Conservation (phyloP, 2,329 filamentous ascomycete genomes). For the Colletotrichum neosansevieriae region DNA sequence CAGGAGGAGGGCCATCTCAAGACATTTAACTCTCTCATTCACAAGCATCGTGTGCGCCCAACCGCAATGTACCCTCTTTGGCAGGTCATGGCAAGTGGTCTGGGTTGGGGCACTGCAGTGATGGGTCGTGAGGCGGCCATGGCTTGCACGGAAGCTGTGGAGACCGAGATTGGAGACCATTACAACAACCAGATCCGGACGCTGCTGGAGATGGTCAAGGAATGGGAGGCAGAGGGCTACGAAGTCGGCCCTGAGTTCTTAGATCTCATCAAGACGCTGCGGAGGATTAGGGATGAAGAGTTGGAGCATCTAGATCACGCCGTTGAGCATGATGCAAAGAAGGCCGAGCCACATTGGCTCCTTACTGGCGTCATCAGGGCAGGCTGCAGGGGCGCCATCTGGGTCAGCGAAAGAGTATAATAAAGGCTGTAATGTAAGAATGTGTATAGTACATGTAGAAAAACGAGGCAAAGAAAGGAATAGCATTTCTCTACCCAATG, state of each 20-base stretch:
- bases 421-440: conserved; percentile 36
- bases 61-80: conserved; percentile 94
- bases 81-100: conserved; percentile 80
- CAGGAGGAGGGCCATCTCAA: conserved; percentile 90
- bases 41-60: conserved; percentile 89
- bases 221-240: conserved; percentile 82
- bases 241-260: conserved; percentile 83
- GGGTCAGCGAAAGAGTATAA: conserved; percentile 83
- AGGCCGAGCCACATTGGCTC: conserved; percentile 89
- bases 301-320: conserved; percentile 97
- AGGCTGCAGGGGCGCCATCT: conserved; percentile 94
- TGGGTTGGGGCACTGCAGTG: conserved; percentile 91
- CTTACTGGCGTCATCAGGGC: conserved; percentile 87
- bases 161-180: conserved; percentile 96
- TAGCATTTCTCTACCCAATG: neutral
- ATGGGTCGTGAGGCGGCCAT: conserved; percentile 95
- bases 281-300: conserved; percentile 93
- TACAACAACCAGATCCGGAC: conserved; percentile 93
- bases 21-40: conserved; percentile 86
- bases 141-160: conserved; percentile 98
- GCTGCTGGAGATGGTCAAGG: conserved; percentile 82
- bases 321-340: conserved; percentile 90
- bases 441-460: conserved; percentile 42
- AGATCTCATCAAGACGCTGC: conserved; percentile 78
- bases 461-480: conserved; percentile 12